Conservation (phyloP, 805 yeast species). For the Maudiozyma serrabonitensis region DNA sequence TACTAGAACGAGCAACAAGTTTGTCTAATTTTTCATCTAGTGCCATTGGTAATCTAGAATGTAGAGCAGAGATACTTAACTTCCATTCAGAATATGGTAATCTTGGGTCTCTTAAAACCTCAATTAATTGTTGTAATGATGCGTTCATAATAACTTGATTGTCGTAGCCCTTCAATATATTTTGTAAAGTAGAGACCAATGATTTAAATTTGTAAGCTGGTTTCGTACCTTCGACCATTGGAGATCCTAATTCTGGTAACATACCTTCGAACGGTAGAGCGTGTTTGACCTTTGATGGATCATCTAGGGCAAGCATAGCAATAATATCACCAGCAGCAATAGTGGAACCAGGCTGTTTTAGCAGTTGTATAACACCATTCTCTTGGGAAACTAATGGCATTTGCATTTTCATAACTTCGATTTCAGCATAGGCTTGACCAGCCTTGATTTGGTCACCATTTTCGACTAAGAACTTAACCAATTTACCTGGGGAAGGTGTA, state of each 20-base stretch:
- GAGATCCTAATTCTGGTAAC: constrained; percentile 79
- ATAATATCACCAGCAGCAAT: constrained; percentile 93
- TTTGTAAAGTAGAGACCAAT: constrained; percentile 50
- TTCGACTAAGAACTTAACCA: constrained; percentile 87
- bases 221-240: constrained; percentile 73
- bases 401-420: constrained; percentile 99
- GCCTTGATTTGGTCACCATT: constrained; percentile 86
- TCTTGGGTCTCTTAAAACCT: constrained; percentile 64
- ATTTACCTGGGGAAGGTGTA: constrained; percentile 98
- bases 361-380: constrained; percentile 81
- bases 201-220: constrained; percentile 65
- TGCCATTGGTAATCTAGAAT: constrained; percentile 75
- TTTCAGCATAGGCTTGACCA: constrained; percentile 96
- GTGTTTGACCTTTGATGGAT: constrained; percentile 93
- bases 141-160: constrained; percentile 89
- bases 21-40: constrained; percentile 59
- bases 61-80: constrained; percentile 77
- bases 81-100: constrained; percentile 93
- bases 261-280: constrained; percentile 94
- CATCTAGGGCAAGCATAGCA: constrained; percentile 90
- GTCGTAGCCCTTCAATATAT: constrained; percentile 85
- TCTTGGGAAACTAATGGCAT: constrained; percentile 95
- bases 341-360: constrained; percentile 98
- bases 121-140: constrained; percentile 63
- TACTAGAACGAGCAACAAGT: constrained; percentile 54